Evolutionary conservation across 2,329 filamentous ascomycete genomes (phyloP), one percentile per base, ranked within the genome.

Genomic region (Aspergillus sp.): DNA sequence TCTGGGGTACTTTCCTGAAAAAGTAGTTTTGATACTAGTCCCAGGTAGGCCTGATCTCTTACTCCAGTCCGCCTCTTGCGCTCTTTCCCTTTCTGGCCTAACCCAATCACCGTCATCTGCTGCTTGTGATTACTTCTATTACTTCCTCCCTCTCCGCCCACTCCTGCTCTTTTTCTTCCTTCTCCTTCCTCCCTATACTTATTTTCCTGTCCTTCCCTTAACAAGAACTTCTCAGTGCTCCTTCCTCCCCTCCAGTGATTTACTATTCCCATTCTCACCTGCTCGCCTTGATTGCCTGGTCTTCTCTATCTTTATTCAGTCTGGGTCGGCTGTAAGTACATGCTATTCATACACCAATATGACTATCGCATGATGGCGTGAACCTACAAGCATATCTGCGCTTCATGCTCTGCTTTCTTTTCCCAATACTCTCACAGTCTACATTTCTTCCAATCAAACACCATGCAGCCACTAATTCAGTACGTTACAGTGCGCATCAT

Each of bases 401-500:
- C 12, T 23, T 55, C 19, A 43, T 38, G 12, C 38, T 25, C 15
- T 30, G 17, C 36, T 49, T 15, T 49, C 21, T 17, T 30, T 38
- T 25, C 41, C 38, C 30, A 23, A 47, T 30, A 8, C 45, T 60
- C 5, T 47, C 19, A 9, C 23, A 5, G 32, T 45, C 25, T 13
- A 17, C 43, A 7, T 57, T 41, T 9, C 15, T 21, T 4, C 15
- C 10, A 15, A 12, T 21, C 28, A n/a, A 19, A 41, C n/a, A 45
- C 43, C 15, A 49, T 17, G 38, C 25, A 55, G 51, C 58, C 41
- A 62, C 32, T 38, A 19, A 38, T n/a, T 13, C 19, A 58, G 51
- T 32, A 21, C 55, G 52, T 38, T 54, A 25, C 23, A 36, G 39
- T 38, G 54, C 36, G 54, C 64, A 66, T 56, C 32, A 72, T 72